Evolutionary conservation across 371 early-diverging fungal species (phyloP).

Genomic region (Capniomyces stellatus): DNA sequence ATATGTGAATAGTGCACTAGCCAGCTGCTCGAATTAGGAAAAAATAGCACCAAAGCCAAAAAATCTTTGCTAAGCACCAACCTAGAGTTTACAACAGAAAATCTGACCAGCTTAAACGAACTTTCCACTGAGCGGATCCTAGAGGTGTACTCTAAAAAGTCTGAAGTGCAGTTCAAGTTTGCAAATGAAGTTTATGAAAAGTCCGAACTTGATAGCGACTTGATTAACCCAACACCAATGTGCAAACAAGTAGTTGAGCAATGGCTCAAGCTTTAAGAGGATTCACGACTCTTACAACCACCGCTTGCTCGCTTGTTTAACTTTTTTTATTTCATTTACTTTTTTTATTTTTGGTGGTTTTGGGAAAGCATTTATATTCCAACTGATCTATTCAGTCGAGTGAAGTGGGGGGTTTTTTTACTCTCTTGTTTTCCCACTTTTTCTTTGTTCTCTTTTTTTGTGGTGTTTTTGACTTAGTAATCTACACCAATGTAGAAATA

Average conservation of each 20-base stretch:
- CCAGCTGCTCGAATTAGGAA: too few species aligned
- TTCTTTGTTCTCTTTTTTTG: too few species aligned
- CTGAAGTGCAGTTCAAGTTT: background rate
- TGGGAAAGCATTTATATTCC: background rate
- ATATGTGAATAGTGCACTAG: background rate
- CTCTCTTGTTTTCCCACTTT: too few species aligned
- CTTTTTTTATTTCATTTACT: background rate
- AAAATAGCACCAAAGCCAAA: conserved; percentile 10
- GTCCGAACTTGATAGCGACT: background rate
- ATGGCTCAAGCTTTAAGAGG: conserved; percentile 13
- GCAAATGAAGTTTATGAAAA: background rate
- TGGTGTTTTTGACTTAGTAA: too few species aligned
- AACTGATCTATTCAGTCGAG: too few species aligned
- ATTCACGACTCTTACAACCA: background rate
- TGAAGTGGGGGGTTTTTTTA: too few species aligned
- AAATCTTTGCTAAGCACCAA: conserved; percentile 13
- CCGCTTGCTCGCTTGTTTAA: background rate
- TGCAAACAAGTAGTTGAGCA: conserved; percentile 9
- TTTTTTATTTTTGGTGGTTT: background rate
- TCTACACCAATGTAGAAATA: too few species aligned
- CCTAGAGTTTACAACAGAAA: conserved; percentile 9
- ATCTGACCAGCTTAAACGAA: conserved; percentile 19
- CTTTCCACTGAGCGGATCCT: conserved; percentile 51
- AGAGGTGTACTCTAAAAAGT: conserved; percentile 14
- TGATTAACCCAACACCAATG: background rate